Evolutionary conservation across 306 rosid genomes (phyloP), one percentile per base, ranked within the genome.

Genomic region (Senna tora): DNA sequence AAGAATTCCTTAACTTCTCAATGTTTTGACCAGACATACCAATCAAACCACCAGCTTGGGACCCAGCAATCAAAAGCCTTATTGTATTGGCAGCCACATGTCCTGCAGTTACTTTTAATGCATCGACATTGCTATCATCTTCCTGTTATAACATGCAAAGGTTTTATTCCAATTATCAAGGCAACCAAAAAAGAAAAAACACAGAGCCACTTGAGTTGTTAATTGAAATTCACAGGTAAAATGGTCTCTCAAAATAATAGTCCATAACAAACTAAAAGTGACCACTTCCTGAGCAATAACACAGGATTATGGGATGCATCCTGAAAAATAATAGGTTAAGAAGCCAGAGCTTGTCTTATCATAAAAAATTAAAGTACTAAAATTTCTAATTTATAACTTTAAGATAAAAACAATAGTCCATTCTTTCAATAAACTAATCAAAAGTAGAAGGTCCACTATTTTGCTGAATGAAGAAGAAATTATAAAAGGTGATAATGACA

Each of bases 11-110:
- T 71, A 93, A 79, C 68, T 88, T 88, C 87, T 88, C 96, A 67
- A 90, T 93, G 76, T 93, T 93, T 79, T 89, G 93, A 66, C 98
- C 98, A 36, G 98, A 90, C 83, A 86, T 76, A 80, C 98, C 98
- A 74, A 93, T 90, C 74, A 93, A 84, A 19, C 84, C 87, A 78
- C 98, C 98, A 16, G 96, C 98, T 74, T 93, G 98, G 52, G 97
- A 88, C 73, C 98, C 98, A 71, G 97, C 98, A 76, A 93, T 93
- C 83, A 93, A 78, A 76, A 93, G 96, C 83, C 97, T 87, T 74
- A 93, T 84, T 15, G 97, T 85, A 80, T 93, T 90, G 57, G 98
- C 98, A 84, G 94, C 96, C 74, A 93, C 89, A 73, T 93, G 97
- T 68, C 96, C 95, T 16, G 88, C 86, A 11, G 81, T 87, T 77